A percentile compares a stretch with the other conserved stretches of the same genome.
These are phyloP conservation scores for Phytophthora brassicae DNA, from an alignment of 352 stramenopile genomes.

Conservation along the genomic window DNA sequence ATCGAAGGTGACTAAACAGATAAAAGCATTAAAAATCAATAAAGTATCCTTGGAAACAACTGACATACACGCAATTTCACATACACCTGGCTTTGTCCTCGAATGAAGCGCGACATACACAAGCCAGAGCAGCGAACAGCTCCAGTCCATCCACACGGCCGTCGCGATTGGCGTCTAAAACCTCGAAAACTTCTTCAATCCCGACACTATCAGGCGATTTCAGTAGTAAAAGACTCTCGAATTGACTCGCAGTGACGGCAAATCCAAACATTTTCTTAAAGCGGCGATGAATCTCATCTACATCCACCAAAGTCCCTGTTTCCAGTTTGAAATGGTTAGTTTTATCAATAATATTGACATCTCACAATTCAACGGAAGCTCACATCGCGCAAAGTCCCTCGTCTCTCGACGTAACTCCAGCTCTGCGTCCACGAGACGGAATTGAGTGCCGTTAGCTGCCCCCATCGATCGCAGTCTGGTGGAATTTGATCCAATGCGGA, in stretches of 20 bases:
- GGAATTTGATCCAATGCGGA: too few species aligned
- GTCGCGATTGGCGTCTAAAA: slow-evolving; percentile 70
- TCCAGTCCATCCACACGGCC: slow-evolving; percentile 81
- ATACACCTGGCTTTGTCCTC: slow-evolving; percentile 82
- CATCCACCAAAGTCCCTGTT: slow-evolving; percentile 68
- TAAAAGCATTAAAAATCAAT: background rate
- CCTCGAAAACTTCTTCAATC: slow-evolving; percentile 72
- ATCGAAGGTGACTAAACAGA: slow-evolving; percentile 23
- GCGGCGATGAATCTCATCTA: slow-evolving; percentile 55
- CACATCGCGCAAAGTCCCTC: slow-evolving; percentile 79
- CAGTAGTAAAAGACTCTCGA: slow-evolving; percentile 69
- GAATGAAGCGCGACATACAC: slow-evolving; percentile 71
- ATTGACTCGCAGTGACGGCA: slow-evolving; percentile 73
- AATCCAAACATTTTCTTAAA: slow-evolving; percentile 81
- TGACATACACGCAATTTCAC: slow-evolving; percentile 36
- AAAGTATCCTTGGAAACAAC: background rate
- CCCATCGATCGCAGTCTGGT: slow-evolving; percentile 37
- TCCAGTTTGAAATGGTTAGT: background rate
- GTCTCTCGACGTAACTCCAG: slow-evolving; percentile 74
- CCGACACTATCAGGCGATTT: slow-evolving; percentile 61
- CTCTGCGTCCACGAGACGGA: slow-evolving; percentile 55
- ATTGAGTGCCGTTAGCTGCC: slow-evolving; percentile 46
- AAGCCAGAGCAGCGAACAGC: slow-evolving; percentile 69
- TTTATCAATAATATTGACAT: background rate
- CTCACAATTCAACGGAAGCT: slow-evolving; percentile 4